Evolutionary conservation across 768 basidiomycete genomes (phyloP).

Genomic region (Fomitopsis pulvina): DNA sequence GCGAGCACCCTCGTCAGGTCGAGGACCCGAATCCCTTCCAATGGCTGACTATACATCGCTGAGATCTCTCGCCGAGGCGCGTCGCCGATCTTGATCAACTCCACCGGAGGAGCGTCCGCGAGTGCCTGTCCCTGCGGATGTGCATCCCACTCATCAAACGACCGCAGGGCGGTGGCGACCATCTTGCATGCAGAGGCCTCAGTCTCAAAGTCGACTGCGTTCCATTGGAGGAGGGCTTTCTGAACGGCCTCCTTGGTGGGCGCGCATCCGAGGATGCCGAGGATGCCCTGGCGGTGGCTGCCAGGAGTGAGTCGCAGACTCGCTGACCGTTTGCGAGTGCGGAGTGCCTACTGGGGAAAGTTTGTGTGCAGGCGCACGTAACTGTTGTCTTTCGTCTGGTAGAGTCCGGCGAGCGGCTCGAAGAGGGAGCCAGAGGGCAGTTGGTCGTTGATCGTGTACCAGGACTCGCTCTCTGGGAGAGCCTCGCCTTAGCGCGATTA

Average conservation of each 20-base stretch:
- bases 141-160: slow-evolving; percentile 42
- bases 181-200: slow-evolving; percentile 36
- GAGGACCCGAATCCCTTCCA: slow-evolving; percentile 47
- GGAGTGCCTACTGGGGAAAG: slow-evolving; percentile 47
- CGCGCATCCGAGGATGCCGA: slow-evolving; percentile 35
- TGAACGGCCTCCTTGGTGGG: slow-evolving; percentile 32
- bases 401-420: slow-evolving; percentile 48
- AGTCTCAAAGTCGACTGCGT: slow-evolving; percentile 41
- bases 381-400: slow-evolving; percentile 43
- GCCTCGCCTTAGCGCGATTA: not conserved
- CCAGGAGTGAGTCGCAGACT: not conserved
- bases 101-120: slow-evolving; percentile 33
- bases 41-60: slow-evolving; percentile 22
- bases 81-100: slow-evolving; percentile 39
- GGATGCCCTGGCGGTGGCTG: slow-evolving; percentile 46
- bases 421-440: slow-evolving; percentile 29
- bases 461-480: slow-evolving; percentile 41
- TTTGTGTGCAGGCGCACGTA: slow-evolving; percentile 57
- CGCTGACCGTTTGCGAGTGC: not conserved
- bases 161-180: slow-evolving; percentile 45
- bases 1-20: slow-evolving; percentile 56
- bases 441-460: slow-evolving; percentile 38
- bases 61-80: slow-evolving; percentile 31
- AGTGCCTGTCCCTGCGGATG: slow-evolving; percentile 42
- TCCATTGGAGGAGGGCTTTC: slow-evolving; percentile 32